phyloP scores from a whole-genome alignment of 2,329 filamentous ascomycete species.

The Phoma sp. region DNA sequence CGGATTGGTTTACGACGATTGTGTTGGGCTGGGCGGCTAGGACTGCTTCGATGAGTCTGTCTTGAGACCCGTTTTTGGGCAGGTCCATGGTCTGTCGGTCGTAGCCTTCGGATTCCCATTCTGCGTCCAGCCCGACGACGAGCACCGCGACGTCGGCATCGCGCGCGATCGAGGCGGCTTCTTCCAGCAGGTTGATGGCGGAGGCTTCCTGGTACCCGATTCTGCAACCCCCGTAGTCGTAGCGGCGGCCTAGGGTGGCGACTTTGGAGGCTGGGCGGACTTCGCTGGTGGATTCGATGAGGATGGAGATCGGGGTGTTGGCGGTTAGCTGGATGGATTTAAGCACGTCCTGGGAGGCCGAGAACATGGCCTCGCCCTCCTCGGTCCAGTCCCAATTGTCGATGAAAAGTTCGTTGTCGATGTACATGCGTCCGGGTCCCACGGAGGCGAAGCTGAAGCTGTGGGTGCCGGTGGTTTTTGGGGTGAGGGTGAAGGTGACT shows the following conservation, averaged over 20 bases:
- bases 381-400: conserved; percentile 74
- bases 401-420: conserved; percentile 65
- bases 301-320: conserved; percentile 65
- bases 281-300: conserved; percentile 70
- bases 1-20: conserved; percentile 75
- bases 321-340: conserved; percentile 66
- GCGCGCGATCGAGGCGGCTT: conserved; percentile 71
- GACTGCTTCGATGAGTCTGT: conserved; percentile 68
- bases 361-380: conserved; percentile 73
- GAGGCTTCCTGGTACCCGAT: conserved; percentile 74
- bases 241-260: conserved; percentile 61
- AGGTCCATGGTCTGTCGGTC: conserved; percentile 69
- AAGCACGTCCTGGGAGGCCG: conserved; percentile 68
- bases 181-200: conserved; percentile 59
- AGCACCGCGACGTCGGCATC: conserved; percentile 78
- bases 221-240: conserved; percentile 73
- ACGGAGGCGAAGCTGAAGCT: conserved; percentile 72
- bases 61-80: conserved; percentile 62
- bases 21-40: conserved; percentile 70
- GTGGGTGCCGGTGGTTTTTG: conserved; percentile 65
- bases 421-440: conserved; percentile 66
- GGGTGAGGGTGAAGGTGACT: conserved; percentile 65
- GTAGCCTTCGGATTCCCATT: conserved; percentile 76
- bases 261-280: conserved; percentile 67
- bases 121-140: conserved; percentile 76